Percentiles rank a stretch among this genome's conserved stretches.
These are phyloP conservation scores for Trypanosoma mega DNA, from an alignment of 208 protist species.

Conservation along the genomic window DNA sequence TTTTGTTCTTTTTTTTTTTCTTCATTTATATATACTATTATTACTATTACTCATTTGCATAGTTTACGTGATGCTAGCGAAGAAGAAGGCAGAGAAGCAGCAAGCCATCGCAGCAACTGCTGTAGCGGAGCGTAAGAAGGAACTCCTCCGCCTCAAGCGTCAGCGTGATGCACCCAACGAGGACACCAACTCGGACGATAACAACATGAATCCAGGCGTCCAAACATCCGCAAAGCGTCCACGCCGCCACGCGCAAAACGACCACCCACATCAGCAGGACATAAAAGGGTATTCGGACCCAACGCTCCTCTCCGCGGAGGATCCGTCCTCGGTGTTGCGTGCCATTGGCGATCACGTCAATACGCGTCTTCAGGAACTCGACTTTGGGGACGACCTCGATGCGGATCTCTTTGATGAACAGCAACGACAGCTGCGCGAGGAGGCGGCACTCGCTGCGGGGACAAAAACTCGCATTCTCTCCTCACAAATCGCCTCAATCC, in stretches of 20 bases:
- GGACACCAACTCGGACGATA: not conserved
- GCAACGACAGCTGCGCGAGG: constrained; percentile 67
- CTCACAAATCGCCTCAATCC: constrained; percentile 35
- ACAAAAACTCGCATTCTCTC: constrained; percentile 71
- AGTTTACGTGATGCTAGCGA: constrained; percentile 49
- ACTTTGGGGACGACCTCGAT: constrained; percentile 64
- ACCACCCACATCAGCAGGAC: too few relatives aligned
- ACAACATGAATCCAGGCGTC: too few relatives aligned
- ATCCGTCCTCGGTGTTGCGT: constrained; percentile 33
- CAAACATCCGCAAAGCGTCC: too few relatives aligned
- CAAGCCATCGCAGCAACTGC: constrained; percentile 43
- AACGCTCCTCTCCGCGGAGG: constrained; percentile 3
- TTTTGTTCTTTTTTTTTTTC: constrained; percentile 23
- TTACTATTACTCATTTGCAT: not conserved
- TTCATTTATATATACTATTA: constrained; percentile 14
- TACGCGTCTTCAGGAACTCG: constrained; percentile 62
- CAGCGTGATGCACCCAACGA: not conserved
- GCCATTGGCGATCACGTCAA: constrained; percentile 82
- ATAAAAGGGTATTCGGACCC: too few relatives aligned
- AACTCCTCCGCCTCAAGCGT: constrained; percentile 22
- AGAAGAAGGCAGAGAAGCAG: constrained; percentile 57
- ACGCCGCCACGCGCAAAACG: too few relatives aligned
- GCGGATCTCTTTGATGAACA: constrained; percentile 74
- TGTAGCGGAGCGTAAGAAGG: constrained; percentile 35
- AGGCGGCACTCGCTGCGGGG: constrained; percentile 72